phyloP scores from a whole-genome alignment of 345 rosid species.

The Noccaea caerulescens region DNA sequence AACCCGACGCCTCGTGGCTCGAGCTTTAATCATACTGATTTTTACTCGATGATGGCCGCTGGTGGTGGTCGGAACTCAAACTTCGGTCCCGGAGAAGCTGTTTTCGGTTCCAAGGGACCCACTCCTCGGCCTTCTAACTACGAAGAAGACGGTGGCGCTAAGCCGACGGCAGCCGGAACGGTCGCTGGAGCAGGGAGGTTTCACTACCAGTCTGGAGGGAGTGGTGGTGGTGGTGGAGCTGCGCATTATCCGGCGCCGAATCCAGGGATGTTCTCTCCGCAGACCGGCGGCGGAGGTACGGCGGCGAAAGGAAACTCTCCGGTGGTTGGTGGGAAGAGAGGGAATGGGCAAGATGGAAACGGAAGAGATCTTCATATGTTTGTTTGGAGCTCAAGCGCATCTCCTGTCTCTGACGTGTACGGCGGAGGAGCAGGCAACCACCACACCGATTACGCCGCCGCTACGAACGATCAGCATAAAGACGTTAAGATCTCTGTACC shows the following conservation, averaged over 20 bases:
- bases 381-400: conserved; percentile 97
- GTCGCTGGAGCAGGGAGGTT: conserved; percentile 50
- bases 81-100: conserved; percentile 72
- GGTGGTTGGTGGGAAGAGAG: conserved; percentile 46
- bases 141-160: conserved; percentile 68
- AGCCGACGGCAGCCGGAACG: conserved; percentile 18
- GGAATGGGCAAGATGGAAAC: conserved; percentile 53
- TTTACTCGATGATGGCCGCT: conserved; percentile 49
- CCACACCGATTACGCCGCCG: conserved; percentile 34
- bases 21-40: conserved; percentile 57
- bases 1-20: conserved; percentile 59
- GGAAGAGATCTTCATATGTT: conserved; percentile 92
- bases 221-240: conserved; percentile 45
- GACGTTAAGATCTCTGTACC: conserved; percentile 79
- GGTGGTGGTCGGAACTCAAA: conserved; percentile 66
- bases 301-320: conserved; percentile 45
- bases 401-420: conserved; percentile 93
- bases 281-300: conserved; percentile 24
- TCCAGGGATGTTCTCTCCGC: conserved; percentile 89
- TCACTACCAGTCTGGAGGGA: conserved; percentile 49
- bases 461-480: conserved; percentile 56
- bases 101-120: conserved; percentile 71
- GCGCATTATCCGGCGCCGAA: conserved; percentile 93
- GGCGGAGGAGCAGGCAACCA: conserved; percentile 51
- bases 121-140: conserved; percentile 84